Percentiles rank a stretch among this genome's conserved stretches.
Conservation (phyloP, 2,329 filamentous ascomycete genomes). For the Bipolaris cookei region DNA sequence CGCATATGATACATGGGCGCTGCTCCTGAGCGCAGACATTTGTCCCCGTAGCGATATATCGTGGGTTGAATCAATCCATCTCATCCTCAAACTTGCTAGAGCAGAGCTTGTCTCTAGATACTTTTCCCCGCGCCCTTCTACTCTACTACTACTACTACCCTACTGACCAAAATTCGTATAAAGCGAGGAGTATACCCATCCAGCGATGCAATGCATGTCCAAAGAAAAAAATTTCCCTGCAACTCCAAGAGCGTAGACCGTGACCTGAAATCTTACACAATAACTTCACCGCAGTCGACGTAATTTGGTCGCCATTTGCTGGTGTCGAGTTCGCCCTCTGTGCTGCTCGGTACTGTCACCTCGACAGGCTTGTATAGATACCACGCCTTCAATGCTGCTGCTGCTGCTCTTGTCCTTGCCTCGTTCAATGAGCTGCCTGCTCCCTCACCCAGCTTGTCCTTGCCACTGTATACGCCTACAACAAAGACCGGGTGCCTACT, state of each 20-base stretch:
- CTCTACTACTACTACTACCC: not conserved
- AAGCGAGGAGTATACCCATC: slow-evolving; percentile 22
- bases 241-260: slow-evolving; percentile 30
- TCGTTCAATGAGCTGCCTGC: slow-evolving; percentile 77
- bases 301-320: slow-evolving; percentile 61
- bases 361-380: slow-evolving; percentile 86
- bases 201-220: slow-evolving; percentile 17
- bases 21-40: slow-evolving; percentile 7
- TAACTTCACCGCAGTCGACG: slow-evolving; percentile 64
- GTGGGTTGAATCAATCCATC: slow-evolving; percentile 4
- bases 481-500: slow-evolving; percentile 89
- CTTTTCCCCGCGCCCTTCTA: not conserved
- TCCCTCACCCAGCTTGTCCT: slow-evolving; percentile 92
- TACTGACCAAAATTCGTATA: slow-evolving; percentile 20
- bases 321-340: slow-evolving; percentile 43
- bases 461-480: slow-evolving; percentile 90
- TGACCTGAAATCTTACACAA: slow-evolving; percentile 46
- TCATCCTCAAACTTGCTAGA: slow-evolving; percentile 1
- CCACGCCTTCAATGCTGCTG: slow-evolving; percentile 89
- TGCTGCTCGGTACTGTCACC: slow-evolving; percentile 60
- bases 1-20: slow-evolving; percentile 30
- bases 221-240: slow-evolving; percentile 6
- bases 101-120: not conserved
- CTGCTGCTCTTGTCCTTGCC: slow-evolving; percentile 78
- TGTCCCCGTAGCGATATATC: not conserved